These are phyloP conservation scores for Fusarium fujikuroi DNA, from an alignment of 2,329 filamentous ascomycete genomes.

Conservation along the genomic window DNA sequence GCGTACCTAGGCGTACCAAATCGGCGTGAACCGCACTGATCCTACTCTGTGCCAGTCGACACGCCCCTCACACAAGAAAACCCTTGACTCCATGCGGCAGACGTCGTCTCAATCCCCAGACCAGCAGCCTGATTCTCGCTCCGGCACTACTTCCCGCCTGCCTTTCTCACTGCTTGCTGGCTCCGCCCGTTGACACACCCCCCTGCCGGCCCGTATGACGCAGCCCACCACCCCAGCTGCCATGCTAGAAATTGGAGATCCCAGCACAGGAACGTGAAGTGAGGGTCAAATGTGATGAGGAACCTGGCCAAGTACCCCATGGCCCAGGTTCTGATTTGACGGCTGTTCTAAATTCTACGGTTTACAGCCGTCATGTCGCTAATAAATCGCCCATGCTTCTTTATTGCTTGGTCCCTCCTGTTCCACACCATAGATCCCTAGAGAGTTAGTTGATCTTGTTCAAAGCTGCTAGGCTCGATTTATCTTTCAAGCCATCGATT, in stretches of 20 bases:
- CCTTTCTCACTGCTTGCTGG: conserved; percentile 39
- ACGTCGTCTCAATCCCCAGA: conserved; percentile 34
- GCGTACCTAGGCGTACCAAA: conserved; percentile 26
- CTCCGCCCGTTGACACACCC: conserved; percentile 51
- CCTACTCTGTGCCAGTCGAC: conserved; percentile 12
- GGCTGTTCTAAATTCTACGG: conserved; percentile 49
- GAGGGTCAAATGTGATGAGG: conserved; percentile 36
- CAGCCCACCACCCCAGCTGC: conserved; percentile 44
- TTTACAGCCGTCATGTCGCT: conserved; percentile 46
- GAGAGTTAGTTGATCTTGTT: conserved; percentile 51
- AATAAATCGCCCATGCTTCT: conserved; percentile 43
- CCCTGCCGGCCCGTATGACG: conserved; percentile 50
- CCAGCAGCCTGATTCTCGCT: conserved; percentile 36
- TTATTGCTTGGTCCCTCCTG: conserved; percentile 46
- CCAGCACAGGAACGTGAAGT: conserved; percentile 37
- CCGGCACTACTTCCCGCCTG: conserved; percentile 44
- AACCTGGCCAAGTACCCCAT: conserved; percentile 24
- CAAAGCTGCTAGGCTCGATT: conserved; percentile 49
- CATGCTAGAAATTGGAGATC: conserved; percentile 42
- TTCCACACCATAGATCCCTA: conserved; percentile 53
- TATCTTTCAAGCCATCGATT: conserved; percentile 51
- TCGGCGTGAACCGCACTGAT: conserved; percentile 17
- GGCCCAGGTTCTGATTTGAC: conserved; percentile 41
- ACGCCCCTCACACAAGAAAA: conserved; percentile 31
- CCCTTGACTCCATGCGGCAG: conserved; percentile 20